Evolutionary conservation across 129 eudicot genomes (phyloP).

Genomic region (Pseudognaphalium luteoalbum): DNA sequence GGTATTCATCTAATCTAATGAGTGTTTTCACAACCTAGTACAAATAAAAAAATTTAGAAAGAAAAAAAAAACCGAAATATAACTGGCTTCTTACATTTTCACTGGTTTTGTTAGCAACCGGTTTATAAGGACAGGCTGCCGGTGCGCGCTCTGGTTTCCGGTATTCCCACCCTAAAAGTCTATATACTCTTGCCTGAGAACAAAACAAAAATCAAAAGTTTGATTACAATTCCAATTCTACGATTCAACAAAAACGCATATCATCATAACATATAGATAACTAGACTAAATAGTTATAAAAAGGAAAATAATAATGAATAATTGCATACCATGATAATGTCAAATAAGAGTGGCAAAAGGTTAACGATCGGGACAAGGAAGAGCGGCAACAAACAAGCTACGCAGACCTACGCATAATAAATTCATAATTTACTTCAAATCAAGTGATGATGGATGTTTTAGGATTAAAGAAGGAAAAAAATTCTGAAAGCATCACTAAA

Average conservation of each 20-base stretch:
- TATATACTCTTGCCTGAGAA: constrained; percentile 57
- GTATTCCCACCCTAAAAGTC: constrained; percentile 73
- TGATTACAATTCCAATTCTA: not conserved
- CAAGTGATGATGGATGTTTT: not conserved
- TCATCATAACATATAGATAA: not conserved
- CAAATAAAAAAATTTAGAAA: too few species aligned
- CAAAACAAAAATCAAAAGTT: not conserved
- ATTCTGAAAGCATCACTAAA: too few species aligned
- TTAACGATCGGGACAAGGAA: constrained; percentile 79
- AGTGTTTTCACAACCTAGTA: not conserved
- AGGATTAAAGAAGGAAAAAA: not conserved
- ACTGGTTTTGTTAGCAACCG: constrained; percentile 29
- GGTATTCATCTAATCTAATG: too few species aligned
- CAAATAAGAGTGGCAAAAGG: constrained; percentile 57
- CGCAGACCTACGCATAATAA: constrained; percentile 44
- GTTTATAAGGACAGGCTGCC: constrained; percentile 69
- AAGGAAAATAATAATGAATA: not conserved
- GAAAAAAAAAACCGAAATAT: not conserved
- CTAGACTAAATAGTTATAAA: not conserved
- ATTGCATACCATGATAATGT: constrained; percentile 57
- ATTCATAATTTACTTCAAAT: not conserved
- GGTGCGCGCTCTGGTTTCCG: constrained; percentile 70
- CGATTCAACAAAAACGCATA: not conserved
- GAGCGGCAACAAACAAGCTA: constrained; percentile 73
- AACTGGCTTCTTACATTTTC: constrained; percentile 29